Percentiles rank a stretch among this genome's conserved stretches.
Conservation (phyloP, 495 filamentous ascomycete genomes). For the Lentithecium fluviatile region DNA sequence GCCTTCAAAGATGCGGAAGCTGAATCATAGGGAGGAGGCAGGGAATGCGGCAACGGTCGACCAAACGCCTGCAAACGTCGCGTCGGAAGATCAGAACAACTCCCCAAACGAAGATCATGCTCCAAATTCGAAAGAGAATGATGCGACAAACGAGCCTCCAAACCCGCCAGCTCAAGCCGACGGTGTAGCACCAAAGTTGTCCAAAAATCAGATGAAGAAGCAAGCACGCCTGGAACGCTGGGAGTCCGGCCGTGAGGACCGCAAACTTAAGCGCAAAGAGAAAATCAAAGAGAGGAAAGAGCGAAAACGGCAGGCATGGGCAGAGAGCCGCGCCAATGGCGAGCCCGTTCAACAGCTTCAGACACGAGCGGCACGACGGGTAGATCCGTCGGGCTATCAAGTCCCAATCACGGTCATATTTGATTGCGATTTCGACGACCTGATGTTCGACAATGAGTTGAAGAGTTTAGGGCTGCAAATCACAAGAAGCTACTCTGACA, state of each 20-base stretch:
- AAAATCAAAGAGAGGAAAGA: conserved; percentile 65
- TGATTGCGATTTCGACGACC: conserved; percentile 87
- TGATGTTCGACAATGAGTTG: conserved; percentile 82
- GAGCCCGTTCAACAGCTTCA: conserved; percentile 5
- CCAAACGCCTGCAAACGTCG: not conserved
- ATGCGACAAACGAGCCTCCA: conserved; percentile 17
- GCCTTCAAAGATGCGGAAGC: conserved; percentile 54
- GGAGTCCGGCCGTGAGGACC: conserved; percentile 65
- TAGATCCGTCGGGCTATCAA: conserved; percentile 44
- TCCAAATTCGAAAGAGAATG: conserved; percentile 15
- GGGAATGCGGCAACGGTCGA: not conserved
- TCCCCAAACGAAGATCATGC: conserved; percentile 7
- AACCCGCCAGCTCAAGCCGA: conserved; percentile 3
- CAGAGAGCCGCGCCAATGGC: conserved; percentile 45
- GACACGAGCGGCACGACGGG: conserved; percentile 35
- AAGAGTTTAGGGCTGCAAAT: conserved; percentile 79
- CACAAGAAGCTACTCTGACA: conserved; percentile 85
- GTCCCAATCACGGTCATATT: conserved; percentile 77
- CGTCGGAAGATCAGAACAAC: not conserved
- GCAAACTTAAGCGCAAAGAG: conserved; percentile 69
- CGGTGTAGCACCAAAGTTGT: conserved; percentile 48
- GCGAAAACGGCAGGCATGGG: conserved; percentile 51
- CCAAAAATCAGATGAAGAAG: conserved; percentile 82
- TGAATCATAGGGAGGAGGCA: conserved; percentile 39
- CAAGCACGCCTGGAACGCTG: conserved; percentile 62